phyloP scores from a whole-genome alignment of 208 protist genomes.

The Leishmania martiniquensis region DNA sequence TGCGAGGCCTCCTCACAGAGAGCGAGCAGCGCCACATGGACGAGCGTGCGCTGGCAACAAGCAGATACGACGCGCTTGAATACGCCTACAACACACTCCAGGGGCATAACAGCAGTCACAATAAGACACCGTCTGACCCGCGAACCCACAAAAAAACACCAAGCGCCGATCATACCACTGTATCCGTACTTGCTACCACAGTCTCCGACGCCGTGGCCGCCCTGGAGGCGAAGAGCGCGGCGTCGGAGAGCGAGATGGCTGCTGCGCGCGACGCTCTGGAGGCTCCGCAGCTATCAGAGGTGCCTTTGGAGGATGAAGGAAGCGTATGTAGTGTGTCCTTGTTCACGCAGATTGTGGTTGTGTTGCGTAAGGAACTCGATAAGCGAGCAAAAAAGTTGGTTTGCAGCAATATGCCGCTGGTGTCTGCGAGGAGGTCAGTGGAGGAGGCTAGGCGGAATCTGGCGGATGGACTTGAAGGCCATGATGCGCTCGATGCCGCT shows the following conservation, averaged over 20 bases:
- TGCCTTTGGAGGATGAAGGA: not conserved
- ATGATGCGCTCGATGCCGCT: too few relatives aligned
- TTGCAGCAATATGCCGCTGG: not conserved
- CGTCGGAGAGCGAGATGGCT: conserved; percentile 14
- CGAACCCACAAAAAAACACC: not conserved
- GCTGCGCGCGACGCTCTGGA: not conserved
- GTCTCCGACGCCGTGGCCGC: not conserved
- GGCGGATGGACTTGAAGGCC: not conserved
- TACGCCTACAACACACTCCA: not conserved
- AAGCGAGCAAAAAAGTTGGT: not conserved
- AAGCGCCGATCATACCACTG: not conserved
- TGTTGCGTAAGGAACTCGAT: not conserved
- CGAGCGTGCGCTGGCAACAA: not conserved
- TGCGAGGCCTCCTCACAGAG: conserved; percentile 15
- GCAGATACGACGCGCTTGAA: not conserved
- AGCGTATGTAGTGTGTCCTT: too few relatives aligned
- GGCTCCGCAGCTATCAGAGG: not conserved
- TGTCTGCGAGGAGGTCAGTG: not conserved
- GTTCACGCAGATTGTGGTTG: not conserved
- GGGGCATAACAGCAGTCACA: too few relatives aligned
- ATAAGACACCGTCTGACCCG: not conserved
- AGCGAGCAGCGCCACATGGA: conserved; percentile 18
- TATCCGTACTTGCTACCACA: not conserved
- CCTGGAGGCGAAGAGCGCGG: not conserved
- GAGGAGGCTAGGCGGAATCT: not conserved